Percentiles rank a stretch among this genome's conserved stretches.
Evolutionary conservation across 331 rosid genomes (phyloP).

Genomic region (Malus hybrid): DNA sequence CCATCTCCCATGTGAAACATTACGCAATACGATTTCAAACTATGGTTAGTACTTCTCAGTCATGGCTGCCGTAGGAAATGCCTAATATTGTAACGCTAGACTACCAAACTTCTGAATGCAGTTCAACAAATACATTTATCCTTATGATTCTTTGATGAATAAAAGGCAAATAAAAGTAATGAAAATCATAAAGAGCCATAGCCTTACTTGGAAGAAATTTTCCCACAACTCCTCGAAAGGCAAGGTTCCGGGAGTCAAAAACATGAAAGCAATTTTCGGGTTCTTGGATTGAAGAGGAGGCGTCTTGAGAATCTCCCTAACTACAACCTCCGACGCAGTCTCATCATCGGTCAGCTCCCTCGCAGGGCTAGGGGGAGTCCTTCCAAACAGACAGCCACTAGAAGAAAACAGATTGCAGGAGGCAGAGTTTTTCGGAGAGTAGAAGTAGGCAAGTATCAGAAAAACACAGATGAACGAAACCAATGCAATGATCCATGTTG

Average conservation of each 20-base stretch:
- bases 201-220: conserved; percentile 65
- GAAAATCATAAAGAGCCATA: neutral
- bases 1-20: too few relatives aligned
- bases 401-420: conserved; percentile 53
- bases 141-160: neutral
- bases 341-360: conserved; percentile 59
- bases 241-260: conserved; percentile 72
- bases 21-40: too few relatives aligned
- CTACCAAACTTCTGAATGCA: neutral
- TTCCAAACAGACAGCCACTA: conserved; percentile 28
- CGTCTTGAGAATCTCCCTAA: conserved; percentile 51
- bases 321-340: conserved; percentile 53
- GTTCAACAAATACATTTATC: neutral
- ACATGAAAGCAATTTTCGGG: conserved; percentile 87
- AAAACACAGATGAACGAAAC: conserved; percentile 39
- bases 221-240: conserved; percentile 95
- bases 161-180: neutral
- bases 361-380: conserved; percentile 20
- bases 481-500: conserved; percentile 50
- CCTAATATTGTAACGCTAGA: neutral
- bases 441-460: conserved; percentile 45
- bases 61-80: neutral
- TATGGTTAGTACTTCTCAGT: neutral
- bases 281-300: conserved; percentile 37
- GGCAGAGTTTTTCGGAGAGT: conserved; percentile 29